Conservation (phyloP, 495 filamentous ascomycete genomes). For the Aspergillus haitiensis region DNA sequence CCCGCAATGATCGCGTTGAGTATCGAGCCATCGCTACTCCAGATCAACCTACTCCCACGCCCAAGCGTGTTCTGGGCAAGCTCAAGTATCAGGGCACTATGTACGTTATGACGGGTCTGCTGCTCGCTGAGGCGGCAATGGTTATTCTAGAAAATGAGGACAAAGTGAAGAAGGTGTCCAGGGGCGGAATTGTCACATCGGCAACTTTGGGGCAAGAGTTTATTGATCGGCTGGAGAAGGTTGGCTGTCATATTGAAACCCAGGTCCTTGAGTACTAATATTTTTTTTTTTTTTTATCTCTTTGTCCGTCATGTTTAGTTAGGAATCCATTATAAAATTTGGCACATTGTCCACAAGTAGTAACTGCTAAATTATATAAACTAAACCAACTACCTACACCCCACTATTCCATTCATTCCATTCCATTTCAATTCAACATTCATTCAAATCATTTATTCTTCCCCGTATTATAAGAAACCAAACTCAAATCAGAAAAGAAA, state of each 20-base stretch:
- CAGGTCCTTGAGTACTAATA: slow-evolving; percentile 38
- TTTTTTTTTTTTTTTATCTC: background rate
- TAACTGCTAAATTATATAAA: background rate
- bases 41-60: slow-evolving; percentile 44
- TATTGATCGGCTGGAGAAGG: slow-evolving; percentile 65
- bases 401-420: background rate
- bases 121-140: slow-evolving; percentile 68
- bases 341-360: background rate
- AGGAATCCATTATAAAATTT: no score
- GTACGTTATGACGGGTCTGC: slow-evolving; percentile 69
- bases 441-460: no score
- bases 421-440: background rate
- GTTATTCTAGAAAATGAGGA: slow-evolving; percentile 65
- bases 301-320: background rate
- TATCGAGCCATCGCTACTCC: slow-evolving; percentile 65
- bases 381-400: no score
- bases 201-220: slow-evolving; percentile 77
- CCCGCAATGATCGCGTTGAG: slow-evolving; percentile 58
- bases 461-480: background rate
- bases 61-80: slow-evolving; percentile 57
- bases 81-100: slow-evolving; percentile 60
- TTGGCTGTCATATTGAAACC: slow-evolving; percentile 63
- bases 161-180: slow-evolving; percentile 54
- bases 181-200: slow-evolving; percentile 76
- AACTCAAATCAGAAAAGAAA: background rate